Conservation (phyloP, 768 basidiomycete genomes). For the Collybiopsis confluens region DNA sequence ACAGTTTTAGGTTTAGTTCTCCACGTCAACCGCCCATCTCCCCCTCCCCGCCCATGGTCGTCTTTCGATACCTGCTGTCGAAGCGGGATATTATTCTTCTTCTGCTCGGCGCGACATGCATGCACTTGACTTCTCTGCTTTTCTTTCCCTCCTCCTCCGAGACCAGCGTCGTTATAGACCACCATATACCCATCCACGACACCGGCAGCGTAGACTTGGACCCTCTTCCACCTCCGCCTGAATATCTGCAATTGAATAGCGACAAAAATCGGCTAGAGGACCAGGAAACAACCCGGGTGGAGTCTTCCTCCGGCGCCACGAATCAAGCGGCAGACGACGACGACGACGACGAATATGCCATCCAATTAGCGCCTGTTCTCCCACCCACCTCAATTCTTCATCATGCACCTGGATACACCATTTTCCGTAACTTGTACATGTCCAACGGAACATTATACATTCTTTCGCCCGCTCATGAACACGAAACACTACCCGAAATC, state of each 20-base stretch:
- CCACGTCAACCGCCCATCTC: too few relatives aligned
- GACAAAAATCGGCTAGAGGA: neutral
- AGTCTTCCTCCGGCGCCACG: too few relatives aligned
- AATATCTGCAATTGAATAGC: neutral
- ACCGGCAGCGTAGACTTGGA: neutral
- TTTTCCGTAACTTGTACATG: constrained; percentile 82
- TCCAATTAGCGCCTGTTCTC: constrained; percentile 22
- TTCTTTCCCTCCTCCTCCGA: constrained; percentile 22
- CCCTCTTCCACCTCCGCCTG: neutral
- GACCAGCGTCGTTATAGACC: constrained; percentile 27
- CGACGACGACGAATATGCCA: constrained; percentile 22
- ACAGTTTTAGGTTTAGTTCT: too few relatives aligned
- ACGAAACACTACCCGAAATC: constrained; percentile 33
- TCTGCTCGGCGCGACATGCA: constrained; percentile 50
- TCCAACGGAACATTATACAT: constrained; percentile 77
- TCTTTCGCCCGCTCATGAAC: constrained; percentile 26
- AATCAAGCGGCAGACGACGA: constrained; percentile 16
- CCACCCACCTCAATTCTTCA: constrained; percentile 54
- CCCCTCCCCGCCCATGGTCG: constrained; percentile 21
- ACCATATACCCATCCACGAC: constrained; percentile 15
- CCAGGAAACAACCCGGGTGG: too few relatives aligned
- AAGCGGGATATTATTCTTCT: constrained; percentile 58
- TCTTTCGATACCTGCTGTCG: constrained; percentile 38
- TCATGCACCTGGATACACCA: constrained; percentile 81
- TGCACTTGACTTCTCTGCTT: constrained; percentile 48